phyloP scores from a whole-genome alignment of 495 filamentous ascomycete genomes.

The Amphirosellinia nigrospora region DNA sequence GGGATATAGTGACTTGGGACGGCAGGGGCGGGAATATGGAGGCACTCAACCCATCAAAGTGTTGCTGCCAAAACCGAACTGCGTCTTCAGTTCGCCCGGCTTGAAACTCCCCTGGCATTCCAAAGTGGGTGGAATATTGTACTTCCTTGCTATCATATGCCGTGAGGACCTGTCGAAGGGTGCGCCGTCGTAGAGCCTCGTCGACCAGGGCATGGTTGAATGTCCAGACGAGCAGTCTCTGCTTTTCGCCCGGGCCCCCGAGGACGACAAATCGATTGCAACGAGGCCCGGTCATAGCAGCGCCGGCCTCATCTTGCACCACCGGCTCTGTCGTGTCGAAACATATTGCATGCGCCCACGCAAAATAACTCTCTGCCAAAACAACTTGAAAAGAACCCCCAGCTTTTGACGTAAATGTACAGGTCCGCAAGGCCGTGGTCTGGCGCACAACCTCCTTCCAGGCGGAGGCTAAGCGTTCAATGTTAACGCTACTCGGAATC shows the following conservation, averaged over 20 bases:
- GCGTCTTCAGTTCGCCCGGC: background rate
- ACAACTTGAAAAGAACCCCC: conserved; percentile 6
- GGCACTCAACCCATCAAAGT: conserved; percentile 9
- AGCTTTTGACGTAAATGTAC: conserved; percentile 12
- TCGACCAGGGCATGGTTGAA: no score
- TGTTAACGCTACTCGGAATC: conserved; percentile 46
- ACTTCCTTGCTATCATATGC: conserved; percentile 6
- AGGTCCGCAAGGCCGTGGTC: conserved; percentile 43
- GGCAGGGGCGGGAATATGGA: conserved; percentile 2
- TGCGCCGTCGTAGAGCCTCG: background rate
- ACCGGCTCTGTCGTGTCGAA: background rate
- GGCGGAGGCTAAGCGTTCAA: conserved; percentile 42
- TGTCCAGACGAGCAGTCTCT: no score
- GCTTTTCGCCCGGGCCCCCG: no score
- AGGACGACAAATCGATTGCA: conserved; percentile 10
- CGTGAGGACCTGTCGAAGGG: background rate
- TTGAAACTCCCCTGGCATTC: background rate
- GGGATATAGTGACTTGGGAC: conserved; percentile 1
- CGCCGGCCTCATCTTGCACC: conserved; percentile 10
- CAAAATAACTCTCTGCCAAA: background rate
- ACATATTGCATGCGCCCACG: background rate
- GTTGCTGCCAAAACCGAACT: conserved; percentile 5
- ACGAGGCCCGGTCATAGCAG: conserved; percentile 8
- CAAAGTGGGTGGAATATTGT: background rate
- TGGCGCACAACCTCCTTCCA: conserved; percentile 44